These are phyloP conservation scores for Fraxinus dipetala DNA, from an alignment of 305 asterid genomes.

Conservation along the genomic window DNA sequence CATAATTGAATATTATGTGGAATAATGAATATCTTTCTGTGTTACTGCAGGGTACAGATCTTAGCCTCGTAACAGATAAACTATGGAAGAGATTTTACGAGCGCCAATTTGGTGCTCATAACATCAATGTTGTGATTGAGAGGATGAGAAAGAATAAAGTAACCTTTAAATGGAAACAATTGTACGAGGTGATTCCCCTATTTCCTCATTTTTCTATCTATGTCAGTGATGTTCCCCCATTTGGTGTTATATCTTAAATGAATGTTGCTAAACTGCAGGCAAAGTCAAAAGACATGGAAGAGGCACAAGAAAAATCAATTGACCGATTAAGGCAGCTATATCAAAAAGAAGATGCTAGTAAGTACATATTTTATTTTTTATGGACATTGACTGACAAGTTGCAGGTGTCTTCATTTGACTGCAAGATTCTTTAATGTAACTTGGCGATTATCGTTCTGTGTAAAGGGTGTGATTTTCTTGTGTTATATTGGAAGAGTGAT, in stretches of 20 bases:
- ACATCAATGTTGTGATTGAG: slow-evolving; percentile 40
- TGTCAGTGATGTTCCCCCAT: slow-evolving; percentile 1
- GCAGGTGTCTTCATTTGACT: background rate
- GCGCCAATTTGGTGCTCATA: slow-evolving; percentile 53
- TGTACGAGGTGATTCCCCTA: slow-evolving; percentile 54
- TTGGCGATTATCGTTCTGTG: background rate
- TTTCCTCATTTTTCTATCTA: slow-evolving; percentile 13
- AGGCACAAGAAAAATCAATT: slow-evolving; percentile 39
- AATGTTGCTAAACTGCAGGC: slow-evolving; percentile 49
- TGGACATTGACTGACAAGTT: background rate
- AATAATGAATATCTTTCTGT: slow-evolving; percentile 13
- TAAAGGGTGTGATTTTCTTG: background rate
- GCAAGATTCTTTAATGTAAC: background rate
- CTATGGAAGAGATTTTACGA: slow-evolving; percentile 66
- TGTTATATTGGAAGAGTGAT: background rate
- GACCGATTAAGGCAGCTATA: slow-evolving; percentile 55
- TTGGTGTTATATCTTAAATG: slow-evolving; percentile 22
- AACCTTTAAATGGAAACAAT: slow-evolving; percentile 56
- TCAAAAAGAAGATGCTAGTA: slow-evolving; percentile 57
- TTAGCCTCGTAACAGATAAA: slow-evolving; percentile 67
- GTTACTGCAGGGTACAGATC: slow-evolving; percentile 73
- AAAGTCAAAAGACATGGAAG: slow-evolving; percentile 52
- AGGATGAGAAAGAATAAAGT: slow-evolving; percentile 49
- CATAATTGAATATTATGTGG: background rate
- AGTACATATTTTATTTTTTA: slow-evolving; percentile 32